Evolutionary conservation across 2,329 filamentous ascomycete genomes (phyloP).

Genomic region (Aspergillus hortae): DNA sequence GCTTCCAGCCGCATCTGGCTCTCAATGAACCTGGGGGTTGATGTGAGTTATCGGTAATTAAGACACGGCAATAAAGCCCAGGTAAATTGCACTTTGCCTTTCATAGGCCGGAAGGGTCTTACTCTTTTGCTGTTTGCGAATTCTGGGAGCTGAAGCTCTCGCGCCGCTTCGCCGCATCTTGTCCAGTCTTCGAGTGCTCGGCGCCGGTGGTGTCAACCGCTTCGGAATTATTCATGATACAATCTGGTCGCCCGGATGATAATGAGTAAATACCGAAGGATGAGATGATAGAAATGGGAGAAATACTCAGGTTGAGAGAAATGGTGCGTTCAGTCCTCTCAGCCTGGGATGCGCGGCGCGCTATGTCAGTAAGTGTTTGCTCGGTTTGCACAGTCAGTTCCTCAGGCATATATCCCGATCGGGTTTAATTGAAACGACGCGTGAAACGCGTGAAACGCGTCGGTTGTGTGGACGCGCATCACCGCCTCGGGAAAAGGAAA

Average conservation of each 20-base stretch:
- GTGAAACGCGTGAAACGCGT: constrained; percentile 19
- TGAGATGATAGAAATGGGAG: neutral
- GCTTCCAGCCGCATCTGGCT: constrained; percentile 87
- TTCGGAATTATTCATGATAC: constrained; percentile 23
- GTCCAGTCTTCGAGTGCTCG: constrained; percentile 11
- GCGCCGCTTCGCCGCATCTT: constrained; percentile 23
- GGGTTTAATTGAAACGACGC: constrained; percentile 34
- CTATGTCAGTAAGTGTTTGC: constrained; percentile 21
- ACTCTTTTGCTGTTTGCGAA: constrained; percentile 73
- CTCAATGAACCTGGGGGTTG: constrained; percentile 67
- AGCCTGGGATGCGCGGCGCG: constrained; percentile 9
- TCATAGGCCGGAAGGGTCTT: constrained; percentile 15
- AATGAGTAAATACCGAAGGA: neutral
- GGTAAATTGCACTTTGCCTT: neutral
- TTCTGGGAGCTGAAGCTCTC: constrained; percentile 49
- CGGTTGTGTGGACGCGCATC: constrained; percentile 6
- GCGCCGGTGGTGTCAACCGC: constrained; percentile 6
- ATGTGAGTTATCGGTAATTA: constrained; percentile 1
- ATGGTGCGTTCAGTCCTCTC: constrained; percentile 1
- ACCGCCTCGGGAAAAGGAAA: constrained; percentile 1
- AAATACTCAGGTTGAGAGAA: neutral
- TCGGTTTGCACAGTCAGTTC: constrained; percentile 19
- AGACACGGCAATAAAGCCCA: neutral
- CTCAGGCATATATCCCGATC: constrained; percentile 17
- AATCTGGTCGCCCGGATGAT: no score